Percentiles rank a stretch among this genome's conserved stretches.
Conservation (phyloP, 768 basidiomycete species). For the Tephrocybe rancida region DNA sequence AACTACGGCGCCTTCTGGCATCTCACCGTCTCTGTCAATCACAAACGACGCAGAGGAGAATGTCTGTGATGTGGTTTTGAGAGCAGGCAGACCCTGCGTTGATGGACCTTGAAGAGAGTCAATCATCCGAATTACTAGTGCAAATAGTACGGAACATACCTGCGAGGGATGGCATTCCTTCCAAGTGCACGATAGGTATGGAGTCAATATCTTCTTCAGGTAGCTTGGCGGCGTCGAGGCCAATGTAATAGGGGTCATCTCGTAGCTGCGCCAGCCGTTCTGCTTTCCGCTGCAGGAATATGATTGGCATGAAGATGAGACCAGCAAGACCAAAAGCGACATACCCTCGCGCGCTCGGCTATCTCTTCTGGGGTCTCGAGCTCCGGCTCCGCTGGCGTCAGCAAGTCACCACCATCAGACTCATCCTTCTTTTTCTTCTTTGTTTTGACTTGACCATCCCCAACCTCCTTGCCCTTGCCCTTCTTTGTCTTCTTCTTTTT, state of each 20-base stretch:
- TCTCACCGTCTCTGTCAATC: slow-evolving; percentile 82
- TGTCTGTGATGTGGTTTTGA: slow-evolving; percentile 41
- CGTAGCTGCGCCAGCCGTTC: slow-evolving; percentile 75
- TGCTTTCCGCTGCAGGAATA: slow-evolving; percentile 58
- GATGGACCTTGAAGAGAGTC: slow-evolving; percentile 23
- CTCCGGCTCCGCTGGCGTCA: slow-evolving; percentile 39
- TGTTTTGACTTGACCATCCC: slow-evolving; percentile 22
- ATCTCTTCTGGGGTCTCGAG: slow-evolving; percentile 60
- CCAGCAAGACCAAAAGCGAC: slow-evolving; percentile 18
- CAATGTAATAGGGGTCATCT: slow-evolving; percentile 92
- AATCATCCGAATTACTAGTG: not conserved
- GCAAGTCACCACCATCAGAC: slow-evolving; percentile 30
- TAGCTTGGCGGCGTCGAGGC: slow-evolving; percentile 54
- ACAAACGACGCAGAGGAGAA: slow-evolving; percentile 51
- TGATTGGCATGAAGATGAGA: not conserved
- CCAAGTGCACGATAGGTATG: slow-evolving; percentile 88
- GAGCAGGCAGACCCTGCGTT: slow-evolving; percentile 43
- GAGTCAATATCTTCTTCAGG: slow-evolving; percentile 73
- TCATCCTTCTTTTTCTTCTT: slow-evolving; percentile 27
- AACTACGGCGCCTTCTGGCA: slow-evolving; percentile 64
- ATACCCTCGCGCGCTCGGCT: slow-evolving; percentile 64
- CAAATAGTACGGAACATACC: slow-evolving; percentile 21
- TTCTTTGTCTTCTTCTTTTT: slow-evolving; percentile 55
- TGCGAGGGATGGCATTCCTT: slow-evolving; percentile 63
- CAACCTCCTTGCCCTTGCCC: slow-evolving; percentile 31